phyloP scores from a whole-genome alignment of 2,329 filamentous ascomycete genomes.

The Ramularia collo-cygni region DNA sequence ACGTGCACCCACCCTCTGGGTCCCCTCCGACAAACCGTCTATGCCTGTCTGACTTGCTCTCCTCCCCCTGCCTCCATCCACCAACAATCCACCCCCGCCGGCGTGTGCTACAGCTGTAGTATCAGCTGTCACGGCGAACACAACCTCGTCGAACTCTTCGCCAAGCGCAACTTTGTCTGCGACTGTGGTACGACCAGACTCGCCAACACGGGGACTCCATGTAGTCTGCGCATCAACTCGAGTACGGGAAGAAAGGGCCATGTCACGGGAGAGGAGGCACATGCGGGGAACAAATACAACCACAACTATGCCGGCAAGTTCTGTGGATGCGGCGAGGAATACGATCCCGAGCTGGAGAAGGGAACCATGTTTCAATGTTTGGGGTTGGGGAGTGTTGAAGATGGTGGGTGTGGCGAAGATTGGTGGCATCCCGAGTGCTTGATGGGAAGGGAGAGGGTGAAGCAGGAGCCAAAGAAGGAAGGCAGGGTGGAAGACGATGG shows the following conservation, averaged over 20 bases:
- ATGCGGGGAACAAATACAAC: slow-evolving; percentile 77
- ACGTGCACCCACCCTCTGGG: slow-evolving; percentile 88
- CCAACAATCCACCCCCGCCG: slow-evolving; percentile 64
- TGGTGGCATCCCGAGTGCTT: slow-evolving; percentile 97
- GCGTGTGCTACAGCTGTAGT: slow-evolving; percentile 93
- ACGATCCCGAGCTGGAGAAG: slow-evolving; percentile 81
- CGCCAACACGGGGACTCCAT: slow-evolving; percentile 58
- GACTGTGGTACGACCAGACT: slow-evolving; percentile 89
- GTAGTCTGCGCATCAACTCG: slow-evolving; percentile 65
- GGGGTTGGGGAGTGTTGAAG: slow-evolving; percentile 70
- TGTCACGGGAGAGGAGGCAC: slow-evolving; percentile 68
- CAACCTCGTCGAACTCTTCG: slow-evolving; percentile 88
- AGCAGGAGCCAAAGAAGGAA: slow-evolving; percentile 32
- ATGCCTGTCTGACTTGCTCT: slow-evolving; percentile 90
- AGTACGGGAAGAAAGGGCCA: slow-evolving; percentile 67
- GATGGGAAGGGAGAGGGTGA: slow-evolving; percentile 68
- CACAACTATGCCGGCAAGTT: slow-evolving; percentile 92
- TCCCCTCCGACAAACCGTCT: slow-evolving; percentile 77
- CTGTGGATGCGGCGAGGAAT: slow-evolving; percentile 81
- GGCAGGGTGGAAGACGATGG: slow-evolving; percentile 19
- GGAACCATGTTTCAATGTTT: slow-evolving; percentile 98
- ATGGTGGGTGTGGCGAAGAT: slow-evolving; percentile 89
- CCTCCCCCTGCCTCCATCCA: slow-evolving; percentile 60
- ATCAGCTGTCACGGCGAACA: slow-evolving; percentile 96
- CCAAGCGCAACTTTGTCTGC: slow-evolving; percentile 90